phyloP scores from a whole-genome alignment of 495 filamentous ascomycete species.

The Penicillium odoratum region DNA sequence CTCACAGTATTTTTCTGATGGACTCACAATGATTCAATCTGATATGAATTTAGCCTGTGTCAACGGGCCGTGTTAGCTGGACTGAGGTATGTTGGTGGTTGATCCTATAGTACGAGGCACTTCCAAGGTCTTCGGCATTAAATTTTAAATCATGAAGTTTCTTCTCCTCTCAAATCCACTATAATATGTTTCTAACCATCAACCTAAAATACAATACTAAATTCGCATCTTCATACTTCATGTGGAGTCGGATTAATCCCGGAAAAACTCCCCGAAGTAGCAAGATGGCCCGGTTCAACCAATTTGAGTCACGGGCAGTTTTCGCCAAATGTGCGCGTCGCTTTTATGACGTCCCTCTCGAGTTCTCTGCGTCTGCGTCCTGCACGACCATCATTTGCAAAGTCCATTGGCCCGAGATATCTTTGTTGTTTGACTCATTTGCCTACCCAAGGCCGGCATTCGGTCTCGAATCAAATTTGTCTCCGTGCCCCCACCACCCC shows the following conservation, averaged over 20 bases:
- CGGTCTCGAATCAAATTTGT: constrained; percentile 34
- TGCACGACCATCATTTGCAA: constrained; percentile 30
- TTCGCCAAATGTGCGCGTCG: constrained; percentile 19
- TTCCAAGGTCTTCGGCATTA: too few species aligned
- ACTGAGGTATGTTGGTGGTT: not conserved
- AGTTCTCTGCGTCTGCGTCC: constrained; percentile 25
- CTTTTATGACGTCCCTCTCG: constrained; percentile 30
- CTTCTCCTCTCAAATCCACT: too few species aligned
- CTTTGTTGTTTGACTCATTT: constrained; percentile 19
- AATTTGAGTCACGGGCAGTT: constrained; percentile 12
- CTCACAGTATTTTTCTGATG: not conserved
- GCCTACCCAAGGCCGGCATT: constrained; percentile 22
- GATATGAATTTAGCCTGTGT: not conserved
- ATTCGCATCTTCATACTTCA: not conserved
- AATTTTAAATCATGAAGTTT: too few species aligned
- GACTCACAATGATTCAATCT: not conserved
- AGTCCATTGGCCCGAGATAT: constrained; percentile 7
- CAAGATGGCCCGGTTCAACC: constrained; percentile 18
- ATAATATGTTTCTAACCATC: too few species aligned
- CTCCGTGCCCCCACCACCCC: constrained; percentile 41
- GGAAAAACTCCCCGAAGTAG: constrained; percentile 22
- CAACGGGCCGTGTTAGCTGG: not conserved
- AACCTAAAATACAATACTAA: too few species aligned
- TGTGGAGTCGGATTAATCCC: constrained; percentile 21
- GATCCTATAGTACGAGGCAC: not conserved